A percentile compares a stretch with the other conserved stretches of the same genome.
Evolutionary conservation across 768 basidiomycete species (phyloP).

Genomic region (Clitopilus hobsonii): DNA sequence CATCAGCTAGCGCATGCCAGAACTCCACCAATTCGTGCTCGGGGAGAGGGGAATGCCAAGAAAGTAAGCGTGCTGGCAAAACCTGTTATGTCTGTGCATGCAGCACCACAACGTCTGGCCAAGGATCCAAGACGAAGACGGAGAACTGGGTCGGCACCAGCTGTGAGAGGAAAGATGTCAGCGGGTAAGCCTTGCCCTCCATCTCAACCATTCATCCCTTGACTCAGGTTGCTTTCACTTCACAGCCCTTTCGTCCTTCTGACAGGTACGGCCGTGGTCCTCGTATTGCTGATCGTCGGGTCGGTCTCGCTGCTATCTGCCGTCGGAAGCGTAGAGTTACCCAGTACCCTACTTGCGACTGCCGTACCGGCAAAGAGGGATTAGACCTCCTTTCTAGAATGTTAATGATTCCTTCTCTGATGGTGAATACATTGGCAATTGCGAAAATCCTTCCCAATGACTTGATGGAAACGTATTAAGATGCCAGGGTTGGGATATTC

Average conservation of each 20-base stretch:
- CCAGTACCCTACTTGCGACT: constrained; percentile 69
- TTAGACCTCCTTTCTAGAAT: constrained; percentile 18
- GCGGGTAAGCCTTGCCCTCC: constrained; percentile 50
- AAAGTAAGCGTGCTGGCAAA: constrained; percentile 54
- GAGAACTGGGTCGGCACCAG: constrained; percentile 70
- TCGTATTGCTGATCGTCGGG: constrained; percentile 63
- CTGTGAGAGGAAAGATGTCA: constrained; percentile 78
- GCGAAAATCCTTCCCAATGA: neutral
- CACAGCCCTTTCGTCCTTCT: constrained; percentile 71
- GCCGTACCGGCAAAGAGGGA: constrained; percentile 52
- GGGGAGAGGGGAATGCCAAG: constrained; percentile 62
- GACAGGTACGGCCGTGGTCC: constrained; percentile 58
- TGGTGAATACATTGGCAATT: neutral
- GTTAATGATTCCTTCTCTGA: neutral
- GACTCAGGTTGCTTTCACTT: neutral
- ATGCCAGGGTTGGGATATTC: neutral
- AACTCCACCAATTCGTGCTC: constrained; percentile 66
- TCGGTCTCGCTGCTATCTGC: constrained; percentile 62
- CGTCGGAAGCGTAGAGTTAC: constrained; percentile 59
- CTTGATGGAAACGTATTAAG: neutral
- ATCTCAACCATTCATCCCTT: constrained; percentile 7
- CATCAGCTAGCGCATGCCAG: constrained; percentile 46
- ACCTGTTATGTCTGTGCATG: constrained; percentile 55
- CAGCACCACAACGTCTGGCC: constrained; percentile 40
- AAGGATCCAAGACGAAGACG: constrained; percentile 47